Evolutionary conservation across 1,284 basidiomycete species (phyloP), one percentile per base, ranked within the genome.

Genomic region (Cryptococcus amylolentus): DNA sequence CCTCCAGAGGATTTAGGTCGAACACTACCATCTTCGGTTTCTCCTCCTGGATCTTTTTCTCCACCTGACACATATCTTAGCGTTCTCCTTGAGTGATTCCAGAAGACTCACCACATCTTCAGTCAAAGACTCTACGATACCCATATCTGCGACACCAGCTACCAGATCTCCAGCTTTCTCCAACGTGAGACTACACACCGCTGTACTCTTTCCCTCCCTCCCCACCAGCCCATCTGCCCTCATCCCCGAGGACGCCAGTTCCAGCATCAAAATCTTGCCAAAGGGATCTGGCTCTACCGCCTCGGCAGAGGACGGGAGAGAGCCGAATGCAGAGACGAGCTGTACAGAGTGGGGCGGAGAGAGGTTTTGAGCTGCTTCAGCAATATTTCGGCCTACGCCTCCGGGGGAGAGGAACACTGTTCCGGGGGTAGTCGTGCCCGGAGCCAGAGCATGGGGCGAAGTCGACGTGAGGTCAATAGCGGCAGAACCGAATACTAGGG

Each of bases 351-450:
- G 35, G 2, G 58, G 48, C 0, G 68, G 58, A 20, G 68, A 58
- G 28, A 75, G 69, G 14, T 65, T 65, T 50, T 75, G 69, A 28
- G 91, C 84, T 1, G 92, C 90, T 71, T 96, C 91, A 1, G 94
- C 91, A 48, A 98, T 85, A 72, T 99, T 99, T 26, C 94, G 84
- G 0, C 84, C 93, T 3, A 99, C 96, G 13, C 96, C 96, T 2
- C 96, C 96, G 0, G 91, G 80, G 0, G 88, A 84, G 28, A 94
- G 65, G 2, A 79, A 78, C 14, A 98, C 84, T 2, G 71, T 78
- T 9, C 95, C 96, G 0, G 92, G 91, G 7, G 83, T 82, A 0
- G 96, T 98, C 0, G 92, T 89, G 51, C 85, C 54, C 2, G 68
- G 66, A 3, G 81, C 20, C 65, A 72, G 18, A 57, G 66, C 48